phyloP scores from a whole-genome alignment of 2,329 filamentous ascomycete genomes.

The Metarhizium guizhouense region DNA sequence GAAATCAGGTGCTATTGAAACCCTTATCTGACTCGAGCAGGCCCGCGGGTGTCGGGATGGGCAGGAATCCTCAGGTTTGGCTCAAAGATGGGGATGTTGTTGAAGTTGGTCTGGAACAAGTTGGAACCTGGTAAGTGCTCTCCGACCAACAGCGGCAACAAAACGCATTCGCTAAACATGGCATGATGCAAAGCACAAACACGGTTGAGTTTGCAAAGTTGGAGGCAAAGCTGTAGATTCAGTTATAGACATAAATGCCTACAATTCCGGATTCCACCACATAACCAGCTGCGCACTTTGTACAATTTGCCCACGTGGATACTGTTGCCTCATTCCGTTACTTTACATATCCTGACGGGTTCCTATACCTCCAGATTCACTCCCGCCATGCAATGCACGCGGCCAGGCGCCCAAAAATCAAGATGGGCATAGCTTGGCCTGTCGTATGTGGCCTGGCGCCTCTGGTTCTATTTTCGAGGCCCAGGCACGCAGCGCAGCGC shows the following conservation, averaged over 20 bases:
- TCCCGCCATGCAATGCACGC: no score
- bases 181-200: constrained; percentile 40
- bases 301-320: neutral
- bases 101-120: constrained; percentile 56
- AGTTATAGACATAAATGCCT: neutral
- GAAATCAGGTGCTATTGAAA: no score
- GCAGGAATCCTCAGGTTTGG: constrained; percentile 57
- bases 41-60: constrained; percentile 64
- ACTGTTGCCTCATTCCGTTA: no score
- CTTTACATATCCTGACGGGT: no score
- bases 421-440: no score
- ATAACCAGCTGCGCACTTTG: neutral
- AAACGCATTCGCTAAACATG: neutral
- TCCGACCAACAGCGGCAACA: neutral
- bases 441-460: no score
- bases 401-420: no score
- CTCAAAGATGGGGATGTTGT: constrained; percentile 62
- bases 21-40: constrained; percentile 21
- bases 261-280: neutral
- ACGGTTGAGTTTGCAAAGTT: neutral
- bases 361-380: no score
- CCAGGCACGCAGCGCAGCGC: neutral
- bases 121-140: constrained; percentile 43
- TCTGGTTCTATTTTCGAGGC: neutral
- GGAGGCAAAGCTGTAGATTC: neutral